Evolutionary conservation across 371 early-diverging fungal genomes (phyloP), one percentile per base, ranked within the genome.

Genomic region (Rhizomucor miehei): DNA sequence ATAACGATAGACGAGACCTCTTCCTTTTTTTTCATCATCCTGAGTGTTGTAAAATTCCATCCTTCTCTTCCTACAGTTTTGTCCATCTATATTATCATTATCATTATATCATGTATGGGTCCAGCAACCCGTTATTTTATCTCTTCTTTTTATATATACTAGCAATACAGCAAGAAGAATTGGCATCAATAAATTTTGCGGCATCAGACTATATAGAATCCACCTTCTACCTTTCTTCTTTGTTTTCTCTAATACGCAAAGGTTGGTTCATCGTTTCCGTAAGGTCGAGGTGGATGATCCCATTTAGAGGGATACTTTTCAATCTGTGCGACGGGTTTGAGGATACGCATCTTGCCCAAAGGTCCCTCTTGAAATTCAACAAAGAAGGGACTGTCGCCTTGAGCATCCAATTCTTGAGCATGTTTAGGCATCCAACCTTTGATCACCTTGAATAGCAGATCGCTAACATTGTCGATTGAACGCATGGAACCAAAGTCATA

Each of bases 221-320:
- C n/a, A n/a, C n/a, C n/a, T n/a, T n/a, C n/a, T n/a, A n/a, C n/a
- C n/a, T 29, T 29, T 29, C 8, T 29, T 29, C 8, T 5, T 29
- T 29, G 8, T 29, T 29, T 44, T 8, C 3, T 4, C 13, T n/a
- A 48, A 34, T 48, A 48, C 11, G 14, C 48, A 48, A 48, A 48
- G 14, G 48, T 48, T 9, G 48, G 48, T 9, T 24, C 25, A 13
- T 48, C 48, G 24, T 48, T 24, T 10, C 48, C 48, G 24, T 48
- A 48, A 21, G 48, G 48, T 24, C 48, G 48, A 24, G 48, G 48
- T 2, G 48, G 35, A 48, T 48, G 48, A 48, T 48, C 48, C 48
- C 48, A 48, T 11, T n/a, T 34, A 12, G 25, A 48, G 20, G 48
- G 48, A 12, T 48, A 48, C 14, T 48, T 24, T 21, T 48, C 48